A percentile compares a stretch with the other conserved stretches of the same genome.
Evolutionary conservation across 371 early-diverging fungal species (phyloP).

Genomic region (Chytridium lagenaria): DNA sequence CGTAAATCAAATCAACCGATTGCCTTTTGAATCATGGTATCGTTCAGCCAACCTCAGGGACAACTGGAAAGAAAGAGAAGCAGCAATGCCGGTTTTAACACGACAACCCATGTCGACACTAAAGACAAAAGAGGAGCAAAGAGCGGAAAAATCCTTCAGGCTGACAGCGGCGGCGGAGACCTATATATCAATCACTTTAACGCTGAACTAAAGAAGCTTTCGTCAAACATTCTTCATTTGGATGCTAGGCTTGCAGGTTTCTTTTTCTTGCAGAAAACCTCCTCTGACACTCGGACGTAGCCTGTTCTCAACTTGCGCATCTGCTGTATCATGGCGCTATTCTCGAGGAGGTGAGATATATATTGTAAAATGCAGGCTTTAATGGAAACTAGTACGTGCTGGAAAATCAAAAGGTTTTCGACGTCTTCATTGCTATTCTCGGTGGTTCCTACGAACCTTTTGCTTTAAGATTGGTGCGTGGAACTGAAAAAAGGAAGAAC

Average conservation of each 20-base stretch:
- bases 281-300: not conserved
- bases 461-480: conserved; percentile 22
- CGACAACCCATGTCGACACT: too few species aligned
- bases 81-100: too few species aligned
- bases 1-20: not conserved
- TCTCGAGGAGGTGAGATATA: conserved; percentile 24
- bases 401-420: conserved; percentile 23
- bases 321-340: conserved; percentile 36
- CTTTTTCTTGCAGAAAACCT: not conserved
- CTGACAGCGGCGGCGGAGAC: not conserved
- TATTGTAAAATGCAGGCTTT: not conserved
- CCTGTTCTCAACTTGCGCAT: conserved; percentile 35
- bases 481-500: not conserved
- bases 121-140: too few species aligned
- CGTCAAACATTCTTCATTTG: not conserved
- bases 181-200: conserved; percentile 1
- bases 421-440: conserved; percentile 18
- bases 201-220: not conserved
- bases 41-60: not conserved
- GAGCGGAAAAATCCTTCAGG: too few species aligned
- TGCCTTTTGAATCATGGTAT: not conserved
- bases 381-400: conserved; percentile 13
- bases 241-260: not conserved
- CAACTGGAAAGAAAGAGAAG: not conserved
- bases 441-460: conserved; percentile 10